phyloP scores from a whole-genome alignment of 2,329 filamentous ascomycete genomes.

The Ophiostoma perfectum region DNA sequence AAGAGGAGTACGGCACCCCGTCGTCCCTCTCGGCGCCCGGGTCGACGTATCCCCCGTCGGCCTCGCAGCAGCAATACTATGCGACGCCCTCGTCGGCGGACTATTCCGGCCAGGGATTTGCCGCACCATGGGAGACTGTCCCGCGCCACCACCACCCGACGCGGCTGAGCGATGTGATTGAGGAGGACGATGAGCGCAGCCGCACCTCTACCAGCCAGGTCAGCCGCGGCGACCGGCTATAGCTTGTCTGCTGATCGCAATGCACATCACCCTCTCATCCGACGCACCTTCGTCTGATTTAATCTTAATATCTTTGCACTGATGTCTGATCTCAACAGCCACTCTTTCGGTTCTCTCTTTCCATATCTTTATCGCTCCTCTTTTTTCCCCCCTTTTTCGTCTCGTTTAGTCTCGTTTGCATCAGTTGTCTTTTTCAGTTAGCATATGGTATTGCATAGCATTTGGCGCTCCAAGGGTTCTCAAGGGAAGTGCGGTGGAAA shows the following conservation, averaged over 20 bases:
- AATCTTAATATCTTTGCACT: background rate
- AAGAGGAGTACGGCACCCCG: conserved; percentile 50
- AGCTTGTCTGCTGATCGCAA: too few relatives aligned
- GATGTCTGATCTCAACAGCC: background rate
- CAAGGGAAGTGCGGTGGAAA: conserved; percentile 4
- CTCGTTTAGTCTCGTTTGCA: background rate
- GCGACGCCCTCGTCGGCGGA: conserved; percentile 41
- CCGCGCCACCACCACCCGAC: conserved; percentile 83
- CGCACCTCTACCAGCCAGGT: conserved; percentile 64
- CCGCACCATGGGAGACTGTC: conserved; percentile 64
- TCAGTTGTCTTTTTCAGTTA: conserved; percentile 9
- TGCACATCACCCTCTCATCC: too few relatives aligned
- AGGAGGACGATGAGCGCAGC: conserved; percentile 77
- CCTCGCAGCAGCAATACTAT: conserved; percentile 44
- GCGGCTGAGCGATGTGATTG: conserved; percentile 78
- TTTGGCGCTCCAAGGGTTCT: conserved; percentile 13
- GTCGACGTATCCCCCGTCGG: conserved; percentile 34
- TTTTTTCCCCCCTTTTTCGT: background rate
- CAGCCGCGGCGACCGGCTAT: conserved; percentile 39
- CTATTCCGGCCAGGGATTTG: conserved; percentile 62
- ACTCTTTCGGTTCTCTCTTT: background rate
- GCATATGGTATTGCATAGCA: conserved; percentile 17
- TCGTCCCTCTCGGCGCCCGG: conserved; percentile 36
- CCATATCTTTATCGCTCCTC: background rate
- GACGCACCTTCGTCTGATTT: background rate